Conservation (phyloP, 2,329 filamentous ascomycete genomes). For the Epichloe scottii region DNA sequence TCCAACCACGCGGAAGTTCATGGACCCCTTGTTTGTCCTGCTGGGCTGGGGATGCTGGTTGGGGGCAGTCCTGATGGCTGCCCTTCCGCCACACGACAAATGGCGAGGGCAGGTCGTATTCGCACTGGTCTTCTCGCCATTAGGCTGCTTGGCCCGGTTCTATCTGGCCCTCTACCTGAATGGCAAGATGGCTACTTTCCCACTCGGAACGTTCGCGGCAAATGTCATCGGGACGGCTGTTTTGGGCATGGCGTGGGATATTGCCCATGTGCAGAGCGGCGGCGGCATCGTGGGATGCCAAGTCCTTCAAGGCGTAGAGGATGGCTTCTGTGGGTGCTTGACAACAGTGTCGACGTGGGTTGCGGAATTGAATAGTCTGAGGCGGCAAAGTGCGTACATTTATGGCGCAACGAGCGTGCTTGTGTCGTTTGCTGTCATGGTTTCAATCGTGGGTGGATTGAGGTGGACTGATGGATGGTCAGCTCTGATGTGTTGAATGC, state of each 20-base stretch:
- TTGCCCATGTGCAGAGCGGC: slow-evolving; percentile 53
- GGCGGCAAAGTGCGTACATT: slow-evolving; percentile 46
- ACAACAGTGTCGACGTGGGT: slow-evolving; percentile 60
- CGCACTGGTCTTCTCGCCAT: slow-evolving; percentile 67
- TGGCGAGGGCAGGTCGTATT: slow-evolving; percentile 73
- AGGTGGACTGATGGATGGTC: slow-evolving; percentile 53
- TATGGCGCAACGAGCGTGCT: slow-evolving; percentile 54
- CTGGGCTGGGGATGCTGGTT: slow-evolving; percentile 68
- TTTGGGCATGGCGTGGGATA: slow-evolving; percentile 63
- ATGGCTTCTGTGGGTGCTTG: slow-evolving; percentile 55
- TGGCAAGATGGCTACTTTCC: slow-evolving; percentile 51
- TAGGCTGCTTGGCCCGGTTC: slow-evolving; percentile 66
- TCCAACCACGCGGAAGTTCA: slow-evolving; percentile 37
- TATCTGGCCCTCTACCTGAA: slow-evolving; percentile 65
- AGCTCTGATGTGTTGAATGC: slow-evolving; percentile 21
- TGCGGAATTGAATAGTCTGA: slow-evolving; percentile 42
- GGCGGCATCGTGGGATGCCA: slow-evolving; percentile 48
- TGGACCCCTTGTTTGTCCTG: slow-evolving; percentile 52
- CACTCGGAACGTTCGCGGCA: slow-evolving; percentile 72
- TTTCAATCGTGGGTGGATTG: slow-evolving; percentile 64
- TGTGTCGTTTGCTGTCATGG: slow-evolving; percentile 43
- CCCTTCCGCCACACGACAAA: slow-evolving; percentile 56
- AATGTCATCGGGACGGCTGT: slow-evolving; percentile 69
- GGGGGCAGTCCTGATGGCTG: slow-evolving; percentile 57
- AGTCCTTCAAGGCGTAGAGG: slow-evolving; percentile 52